A percentile compares a stretch with the other conserved stretches of the same genome.
phyloP scores from a whole-genome alignment of 169 alveolate species.

The Cryptosporidium tyzzeri region DNA sequence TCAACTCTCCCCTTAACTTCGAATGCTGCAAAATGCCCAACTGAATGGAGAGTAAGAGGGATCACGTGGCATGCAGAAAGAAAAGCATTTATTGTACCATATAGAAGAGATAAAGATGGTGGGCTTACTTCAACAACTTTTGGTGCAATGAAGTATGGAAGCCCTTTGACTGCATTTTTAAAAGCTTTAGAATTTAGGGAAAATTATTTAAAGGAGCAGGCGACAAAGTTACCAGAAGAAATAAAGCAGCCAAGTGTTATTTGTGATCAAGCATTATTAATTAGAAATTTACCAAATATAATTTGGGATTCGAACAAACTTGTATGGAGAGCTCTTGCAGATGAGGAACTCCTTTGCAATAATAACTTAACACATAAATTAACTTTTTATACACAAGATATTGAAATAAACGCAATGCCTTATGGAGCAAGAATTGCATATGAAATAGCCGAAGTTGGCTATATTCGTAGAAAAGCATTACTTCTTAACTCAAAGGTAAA shows the following conservation, averaged over 20 bases:
- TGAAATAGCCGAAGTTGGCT: slow-evolving; percentile 75
- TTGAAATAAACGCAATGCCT: slow-evolving; percentile 59
- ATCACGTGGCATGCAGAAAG: slow-evolving; percentile 77
- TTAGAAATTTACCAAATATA: slow-evolving; percentile 65
- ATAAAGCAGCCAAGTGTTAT: slow-evolving; percentile 53
- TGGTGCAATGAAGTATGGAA: slow-evolving; percentile 76
- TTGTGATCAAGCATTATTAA: slow-evolving; percentile 66
- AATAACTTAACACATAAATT: slow-evolving; percentile 20
- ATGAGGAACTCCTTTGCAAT: slow-evolving; percentile 39
- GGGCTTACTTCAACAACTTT: slow-evolving; percentile 73
- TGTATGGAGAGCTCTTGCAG: slow-evolving; percentile 70
- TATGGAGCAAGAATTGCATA: slow-evolving; percentile 75
- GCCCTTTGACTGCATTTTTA: slow-evolving; percentile 73
- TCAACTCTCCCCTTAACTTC: slow-evolving; percentile 73
- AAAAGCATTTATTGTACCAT: slow-evolving; percentile 74
- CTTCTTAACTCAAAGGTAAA: slow-evolving; percentile 45
- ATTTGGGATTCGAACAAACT: slow-evolving; percentile 61
- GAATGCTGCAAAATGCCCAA: slow-evolving; percentile 75
- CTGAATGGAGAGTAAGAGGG: slow-evolving; percentile 75
- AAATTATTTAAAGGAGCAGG: slow-evolving; percentile 61
- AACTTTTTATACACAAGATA: slow-evolving; percentile 7
- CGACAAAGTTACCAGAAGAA: slow-evolving; percentile 50
- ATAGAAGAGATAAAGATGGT: slow-evolving; percentile 74
- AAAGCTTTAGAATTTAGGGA: slow-evolving; percentile 70
- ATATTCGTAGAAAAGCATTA: slow-evolving; percentile 58